Evolutionary conservation across 2,329 filamentous ascomycete genomes (phyloP), one percentile per base, ranked within the genome.

Genomic region (Fusarium cyanostomum): DNA sequence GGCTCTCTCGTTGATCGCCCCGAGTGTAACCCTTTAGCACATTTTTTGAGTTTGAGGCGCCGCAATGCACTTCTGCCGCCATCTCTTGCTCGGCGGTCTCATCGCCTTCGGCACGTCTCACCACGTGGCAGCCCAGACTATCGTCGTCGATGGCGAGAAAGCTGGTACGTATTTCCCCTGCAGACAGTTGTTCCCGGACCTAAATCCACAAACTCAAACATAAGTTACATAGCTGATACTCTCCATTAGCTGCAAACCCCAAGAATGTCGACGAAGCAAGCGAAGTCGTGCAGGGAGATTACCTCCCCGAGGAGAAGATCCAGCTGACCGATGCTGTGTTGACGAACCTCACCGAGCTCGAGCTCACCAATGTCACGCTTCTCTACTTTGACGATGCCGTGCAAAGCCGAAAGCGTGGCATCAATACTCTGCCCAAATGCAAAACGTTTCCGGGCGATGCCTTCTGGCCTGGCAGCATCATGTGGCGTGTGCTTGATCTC

Each of bases 401-500:
- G 4, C 18, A 43, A 11, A 37, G 26, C 49, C 27, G 51, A 34
- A 52, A 55, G 34, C 42, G 24, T 1, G 34, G 26, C 3, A 12
- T 21, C 2, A 13, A 10, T 3, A 7, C 48, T 2, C 5, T 27
- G 1, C 55, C 37, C 2, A 31, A 51, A 12, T 78, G 76, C 67
- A 78, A 78, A 52, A 71, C 68, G 0, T 75, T 73, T 15, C 75
- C 75, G 2, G 74, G 73, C 5, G 75, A 78, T 8, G 12, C 37
- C 3, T 38, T 67, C 1, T 78, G 73, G 69, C 76, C 76, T 0
- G 62, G 46, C 4, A 37, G 51, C 1, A 11, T 57, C 3, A 56
- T 71, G 1, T 78, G 76, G 76, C 62, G 67, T 8, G 48, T 78
- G 4, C 74, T 80, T n/a, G 57, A 79, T 45, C 46, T 74, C 15